Conservation (phyloP, 495 filamentous ascomycete genomes). For the Xanthoparmelia taractica region DNA sequence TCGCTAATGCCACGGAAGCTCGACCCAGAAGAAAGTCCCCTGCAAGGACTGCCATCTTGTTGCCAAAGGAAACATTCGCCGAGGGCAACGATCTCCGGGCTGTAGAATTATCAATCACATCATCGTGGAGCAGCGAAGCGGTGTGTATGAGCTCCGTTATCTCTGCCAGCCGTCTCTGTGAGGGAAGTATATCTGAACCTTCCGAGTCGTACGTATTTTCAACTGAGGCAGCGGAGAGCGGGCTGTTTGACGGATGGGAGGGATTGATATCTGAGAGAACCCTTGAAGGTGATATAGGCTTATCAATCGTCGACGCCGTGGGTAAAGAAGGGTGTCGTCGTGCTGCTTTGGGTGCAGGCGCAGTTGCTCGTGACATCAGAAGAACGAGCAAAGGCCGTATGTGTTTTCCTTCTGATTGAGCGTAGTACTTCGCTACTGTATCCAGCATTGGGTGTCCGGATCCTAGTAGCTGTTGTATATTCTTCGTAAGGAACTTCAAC, state of each 20-base stretch:
- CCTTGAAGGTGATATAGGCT: slow-evolving; percentile 62
- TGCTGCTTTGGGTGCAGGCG: slow-evolving; percentile 59
- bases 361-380: slow-evolving; percentile 89
- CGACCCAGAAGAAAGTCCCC: slow-evolving; percentile 91
- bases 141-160: slow-evolving; percentile 97
- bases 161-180: slow-evolving; percentile 87
- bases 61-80: slow-evolving; percentile 89
- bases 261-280: slow-evolving; percentile 83
- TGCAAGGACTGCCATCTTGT: slow-evolving; percentile 97
- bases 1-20: slow-evolving; percentile 86
- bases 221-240: slow-evolving; percentile 42
- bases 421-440: slow-evolving; percentile 96
- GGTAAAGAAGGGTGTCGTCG: slow-evolving; percentile 16
- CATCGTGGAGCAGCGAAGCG: slow-evolving; percentile 91
- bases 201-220: slow-evolving; percentile 44
- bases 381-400: slow-evolving; percentile 89
- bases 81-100: slow-evolving; percentile 75
- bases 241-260: slow-evolving; percentile 40
- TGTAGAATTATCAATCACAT: slow-evolving; percentile 89
- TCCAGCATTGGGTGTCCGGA: slow-evolving; percentile 91
- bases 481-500: slow-evolving; percentile 86
- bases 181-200: slow-evolving; percentile 75
- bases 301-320: slow-evolving; percentile 49
- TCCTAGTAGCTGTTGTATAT: slow-evolving; percentile 78
- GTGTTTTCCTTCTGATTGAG: slow-evolving; percentile 93